A percentile compares a stretch with the other conserved stretches of the same genome.
Conservation (phyloP, 768 basidiomycete species). For the Pholiota microspora region DNA sequence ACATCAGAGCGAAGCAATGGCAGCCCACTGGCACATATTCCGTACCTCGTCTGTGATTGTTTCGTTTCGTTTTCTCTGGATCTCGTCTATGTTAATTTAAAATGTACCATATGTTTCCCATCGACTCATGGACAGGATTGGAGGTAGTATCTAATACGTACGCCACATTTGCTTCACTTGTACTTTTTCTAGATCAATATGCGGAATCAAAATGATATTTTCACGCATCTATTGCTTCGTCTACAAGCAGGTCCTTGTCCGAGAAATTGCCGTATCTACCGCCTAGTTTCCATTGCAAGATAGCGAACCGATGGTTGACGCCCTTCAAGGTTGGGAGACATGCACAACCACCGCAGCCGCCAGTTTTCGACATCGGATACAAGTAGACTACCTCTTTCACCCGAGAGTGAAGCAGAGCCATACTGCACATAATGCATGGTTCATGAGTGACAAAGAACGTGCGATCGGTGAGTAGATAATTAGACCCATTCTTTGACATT, state of each 20-base stretch:
- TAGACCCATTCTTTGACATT: slow-evolving; percentile 54
- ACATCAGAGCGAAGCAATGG: slow-evolving; percentile 59
- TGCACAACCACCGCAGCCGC: slow-evolving; percentile 79
- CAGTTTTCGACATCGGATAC: slow-evolving; percentile 69
- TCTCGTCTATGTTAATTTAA: background rate
- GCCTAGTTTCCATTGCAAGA: slow-evolving; percentile 60
- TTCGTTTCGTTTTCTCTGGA: background rate
- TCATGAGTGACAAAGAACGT: slow-evolving; percentile 92
- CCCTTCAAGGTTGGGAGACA: slow-evolving; percentile 81
- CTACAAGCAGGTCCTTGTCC: slow-evolving; percentile 23
- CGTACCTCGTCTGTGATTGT: slow-evolving; percentile 28
- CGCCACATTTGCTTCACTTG: background rate
- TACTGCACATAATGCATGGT: slow-evolving; percentile 96
- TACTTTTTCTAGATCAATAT: background rate
- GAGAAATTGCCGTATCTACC: slow-evolving; percentile 11
- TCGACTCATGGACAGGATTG: slow-evolving; percentile 1
- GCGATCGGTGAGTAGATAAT: slow-evolving; percentile 85
- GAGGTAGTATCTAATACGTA: background rate
- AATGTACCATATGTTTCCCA: slow-evolving; percentile 13
- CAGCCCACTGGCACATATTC: slow-evolving; percentile 32
- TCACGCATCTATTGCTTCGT: slow-evolving; percentile 38
- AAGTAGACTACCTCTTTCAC: slow-evolving; percentile 84
- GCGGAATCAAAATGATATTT: slow-evolving; percentile 3
- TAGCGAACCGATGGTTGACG: slow-evolving; percentile 85
- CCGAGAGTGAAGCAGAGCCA: slow-evolving; percentile 95